Conservation (phyloP, 2,329 filamentous ascomycete genomes). For the Bipolaris zeicola region DNA sequence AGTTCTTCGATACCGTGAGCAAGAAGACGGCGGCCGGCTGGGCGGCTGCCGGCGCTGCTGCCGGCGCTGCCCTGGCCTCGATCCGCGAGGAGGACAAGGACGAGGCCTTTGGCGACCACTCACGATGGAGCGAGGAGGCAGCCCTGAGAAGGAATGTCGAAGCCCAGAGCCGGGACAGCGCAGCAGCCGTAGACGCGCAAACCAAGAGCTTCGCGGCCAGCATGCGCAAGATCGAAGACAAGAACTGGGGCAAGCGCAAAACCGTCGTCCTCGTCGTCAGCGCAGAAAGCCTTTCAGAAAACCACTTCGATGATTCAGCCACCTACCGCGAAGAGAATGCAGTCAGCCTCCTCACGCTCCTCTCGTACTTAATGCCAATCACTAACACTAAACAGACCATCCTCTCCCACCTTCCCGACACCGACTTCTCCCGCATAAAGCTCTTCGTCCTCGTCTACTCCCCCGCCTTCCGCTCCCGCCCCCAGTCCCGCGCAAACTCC, state of each 20-base stretch:
- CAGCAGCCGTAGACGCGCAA: constrained; percentile 40
- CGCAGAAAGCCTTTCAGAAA: constrained; percentile 68
- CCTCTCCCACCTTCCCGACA: constrained; percentile 82
- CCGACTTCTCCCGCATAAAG: constrained; percentile 73
- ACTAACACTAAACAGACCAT: constrained; percentile 59
- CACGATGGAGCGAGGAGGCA: constrained; percentile 90
- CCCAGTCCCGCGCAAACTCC: constrained; percentile 35
- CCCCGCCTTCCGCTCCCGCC: constrained; percentile 73
- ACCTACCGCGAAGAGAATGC: constrained; percentile 74
- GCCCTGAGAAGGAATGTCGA: constrained; percentile 63
- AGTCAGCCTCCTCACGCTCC: constrained; percentile 60
- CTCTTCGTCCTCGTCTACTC: constrained; percentile 91
- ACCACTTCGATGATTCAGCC: constrained; percentile 61
- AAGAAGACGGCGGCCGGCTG: constrained; percentile 81
- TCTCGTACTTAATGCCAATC: constrained; percentile 20
- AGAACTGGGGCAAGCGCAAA: constrained; percentile 55
- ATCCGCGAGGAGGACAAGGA: constrained; percentile 83
- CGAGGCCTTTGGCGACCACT: constrained; percentile 77
- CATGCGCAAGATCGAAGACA: constrained; percentile 26
- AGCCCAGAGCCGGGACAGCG: constrained; percentile 44
- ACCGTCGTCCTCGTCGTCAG: constrained; percentile 89
- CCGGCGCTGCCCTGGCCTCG: constrained; percentile 80
- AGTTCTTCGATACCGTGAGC: constrained; percentile 82
- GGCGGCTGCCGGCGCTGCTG: constrained; percentile 79
- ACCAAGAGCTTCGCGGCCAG: constrained; percentile 41